These are phyloP conservation scores for Pochonia chlamydosporia DNA, from an alignment of 2,329 filamentous ascomycete genomes.

Conservation along the genomic window DNA sequence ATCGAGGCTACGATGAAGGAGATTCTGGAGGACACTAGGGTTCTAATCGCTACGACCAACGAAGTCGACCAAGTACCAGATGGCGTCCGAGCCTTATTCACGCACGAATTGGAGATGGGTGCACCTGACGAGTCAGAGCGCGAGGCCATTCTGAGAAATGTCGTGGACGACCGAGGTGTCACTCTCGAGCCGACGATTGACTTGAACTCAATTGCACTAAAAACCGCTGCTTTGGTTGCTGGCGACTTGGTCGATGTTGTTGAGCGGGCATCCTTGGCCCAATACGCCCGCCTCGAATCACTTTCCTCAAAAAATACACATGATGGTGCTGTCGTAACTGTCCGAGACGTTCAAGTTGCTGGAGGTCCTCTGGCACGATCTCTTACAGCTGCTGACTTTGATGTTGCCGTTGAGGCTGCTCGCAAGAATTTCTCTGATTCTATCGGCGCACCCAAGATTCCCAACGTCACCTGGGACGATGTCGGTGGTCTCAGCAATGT, in stretches of 20 bases:
- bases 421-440: slow-evolving; percentile 97
- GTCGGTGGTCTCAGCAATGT: slow-evolving; percentile 90
- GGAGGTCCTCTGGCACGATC: slow-evolving; percentile 75
- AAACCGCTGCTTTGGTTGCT: slow-evolving; percentile 91
- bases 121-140: slow-evolving; percentile 90
- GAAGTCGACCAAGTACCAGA: slow-evolving; percentile 94
- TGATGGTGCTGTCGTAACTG: slow-evolving; percentile 43
- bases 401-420: slow-evolving; percentile 88
- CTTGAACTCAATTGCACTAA: slow-evolving; percentile 77
- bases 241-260: slow-evolving; percentile 93
- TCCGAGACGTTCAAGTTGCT: slow-evolving; percentile 81
- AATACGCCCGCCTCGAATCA: slow-evolving; percentile 66
- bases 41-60: slow-evolving; percentile 89
- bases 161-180: slow-evolving; percentile 70
- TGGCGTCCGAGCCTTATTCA: slow-evolving; percentile 83
- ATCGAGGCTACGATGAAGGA: slow-evolving; percentile 83
- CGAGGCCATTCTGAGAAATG: slow-evolving; percentile 76
- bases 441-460: slow-evolving; percentile 96
- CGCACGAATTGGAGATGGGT: slow-evolving; percentile 88
- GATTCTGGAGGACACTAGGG: slow-evolving; percentile 70
- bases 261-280: slow-evolving; percentile 77
- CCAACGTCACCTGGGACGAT: slow-evolving; percentile 93
- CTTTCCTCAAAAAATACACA: slow-evolving; percentile 49
- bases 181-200: slow-evolving; percentile 80
- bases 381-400: slow-evolving; percentile 78